Conservation (phyloP, 1,284 basidiomycete species). For the Rhodotorula glutinis region DNA sequence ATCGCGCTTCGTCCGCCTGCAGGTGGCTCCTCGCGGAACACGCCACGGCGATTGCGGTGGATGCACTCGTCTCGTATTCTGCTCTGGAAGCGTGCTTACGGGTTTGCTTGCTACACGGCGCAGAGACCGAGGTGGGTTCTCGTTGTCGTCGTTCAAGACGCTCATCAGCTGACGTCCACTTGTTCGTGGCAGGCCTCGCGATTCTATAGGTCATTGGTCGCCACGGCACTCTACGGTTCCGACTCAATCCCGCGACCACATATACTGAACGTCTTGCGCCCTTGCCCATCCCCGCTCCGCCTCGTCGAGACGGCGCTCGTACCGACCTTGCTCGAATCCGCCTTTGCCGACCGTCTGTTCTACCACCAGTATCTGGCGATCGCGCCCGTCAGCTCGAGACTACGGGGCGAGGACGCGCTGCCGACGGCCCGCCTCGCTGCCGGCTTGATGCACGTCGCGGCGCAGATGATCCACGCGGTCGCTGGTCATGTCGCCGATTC, state of each 20-base stretch:
- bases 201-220: conserved; percentile 6
- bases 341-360: conserved; percentile 15
- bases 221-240: background rate
- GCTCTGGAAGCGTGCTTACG: background rate
- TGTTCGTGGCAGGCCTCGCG: conserved; percentile 3
- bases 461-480: background rate
- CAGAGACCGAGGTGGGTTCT: conserved; percentile 6
- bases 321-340: background rate
- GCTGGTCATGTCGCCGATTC: background rate
- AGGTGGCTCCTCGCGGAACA: conserved; percentile 22
- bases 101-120: background rate
- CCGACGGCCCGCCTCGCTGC: background rate
- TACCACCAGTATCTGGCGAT: conserved; percentile 6
- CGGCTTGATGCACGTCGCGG: background rate
- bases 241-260: background rate
- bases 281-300: background rate
- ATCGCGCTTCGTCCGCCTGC: fast-evolving
- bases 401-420: background rate
- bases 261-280: background rate
- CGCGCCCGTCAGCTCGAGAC: background rate
- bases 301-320: background rate
- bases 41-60: conserved; percentile 7
- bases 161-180: background rate
- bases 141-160: background rate
- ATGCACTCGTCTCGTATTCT: background rate